Percentiles rank a stretch among this genome's conserved stretches.
phyloP scores from a whole-genome alignment of 1,284 basidiomycete species.

The Boletus calvinii region DNA sequence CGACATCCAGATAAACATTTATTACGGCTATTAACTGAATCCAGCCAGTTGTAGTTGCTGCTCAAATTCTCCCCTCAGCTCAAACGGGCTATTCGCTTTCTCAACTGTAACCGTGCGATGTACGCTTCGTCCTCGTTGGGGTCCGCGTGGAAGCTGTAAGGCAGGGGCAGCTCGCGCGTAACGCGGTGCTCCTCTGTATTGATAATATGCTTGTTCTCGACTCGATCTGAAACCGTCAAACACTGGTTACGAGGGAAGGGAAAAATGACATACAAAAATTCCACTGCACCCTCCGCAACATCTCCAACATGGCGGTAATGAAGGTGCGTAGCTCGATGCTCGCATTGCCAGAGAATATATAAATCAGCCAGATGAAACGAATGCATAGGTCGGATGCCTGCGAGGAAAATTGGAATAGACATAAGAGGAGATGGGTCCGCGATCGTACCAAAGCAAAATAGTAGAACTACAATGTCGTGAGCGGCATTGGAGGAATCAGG shows the following conservation, averaged over 20 bases:
- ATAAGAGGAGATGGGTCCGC: neutral
- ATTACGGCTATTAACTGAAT: too few species aligned
- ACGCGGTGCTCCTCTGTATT: constrained; percentile 69
- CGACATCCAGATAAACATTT: neutral
- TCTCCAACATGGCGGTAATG: constrained; percentile 72
- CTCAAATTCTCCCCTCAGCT: constrained; percentile 14
- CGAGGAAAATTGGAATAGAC: neutral
- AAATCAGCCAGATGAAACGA: constrained; percentile 82
- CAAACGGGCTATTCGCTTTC: constrained; percentile 21
- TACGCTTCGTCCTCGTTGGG: constrained; percentile 8
- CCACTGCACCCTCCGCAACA: constrained; percentile 85
- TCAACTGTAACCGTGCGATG: constrained; percentile 12
- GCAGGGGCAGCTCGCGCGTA: constrained; percentile 72
- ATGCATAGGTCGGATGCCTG: constrained; percentile 72
- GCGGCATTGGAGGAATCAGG: neutral
- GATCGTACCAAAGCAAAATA: constrained; percentile 68
- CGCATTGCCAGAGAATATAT: constrained; percentile 59
- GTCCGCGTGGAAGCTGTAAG: constrained; percentile 55
- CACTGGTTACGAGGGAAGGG: neutral
- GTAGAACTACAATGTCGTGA: constrained; percentile 51
- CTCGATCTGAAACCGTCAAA: constrained; percentile 49
- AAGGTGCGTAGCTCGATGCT: constrained; percentile 62
- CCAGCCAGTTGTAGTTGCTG: neutral
- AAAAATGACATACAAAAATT: constrained; percentile 71
- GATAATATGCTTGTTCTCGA: constrained; percentile 86